Conservation (phyloP, 257 asterid genomes). For the Penstemon eatonii region DNA sequence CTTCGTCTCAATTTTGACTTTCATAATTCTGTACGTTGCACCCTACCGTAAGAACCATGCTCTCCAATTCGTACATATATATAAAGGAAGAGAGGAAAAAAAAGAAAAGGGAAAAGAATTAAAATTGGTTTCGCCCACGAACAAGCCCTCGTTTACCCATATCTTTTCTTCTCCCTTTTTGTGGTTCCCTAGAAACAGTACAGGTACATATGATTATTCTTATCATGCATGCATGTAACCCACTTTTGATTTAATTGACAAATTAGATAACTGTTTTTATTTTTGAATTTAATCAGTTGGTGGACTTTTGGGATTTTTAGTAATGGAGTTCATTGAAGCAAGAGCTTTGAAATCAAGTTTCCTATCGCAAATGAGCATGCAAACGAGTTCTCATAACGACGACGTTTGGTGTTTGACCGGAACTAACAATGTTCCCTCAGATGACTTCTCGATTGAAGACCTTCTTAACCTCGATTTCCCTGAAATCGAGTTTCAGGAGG, state of each 20-base stretch:
- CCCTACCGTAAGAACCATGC: no score
- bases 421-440: constrained; percentile 48
- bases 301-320: constrained; percentile 3
- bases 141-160: constrained; percentile 56
- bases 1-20: no score
- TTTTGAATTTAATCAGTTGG: constrained; percentile 8
- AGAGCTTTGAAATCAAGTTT: constrained; percentile 91
- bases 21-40: no score
- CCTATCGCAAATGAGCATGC: constrained; percentile 56
- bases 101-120: constrained; percentile 33
- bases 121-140: constrained; percentile 85
- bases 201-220: background rate
- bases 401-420: constrained; percentile 72
- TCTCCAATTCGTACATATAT: no score
- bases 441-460: constrained; percentile 95
- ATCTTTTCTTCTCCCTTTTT: constrained; percentile 25
- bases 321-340: constrained; percentile 86
- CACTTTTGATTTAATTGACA: no score
- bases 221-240: no score
- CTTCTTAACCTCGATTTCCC: constrained; percentile 91
- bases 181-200: constrained; percentile 11
- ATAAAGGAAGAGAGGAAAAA: no score
- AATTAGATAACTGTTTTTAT: no score
- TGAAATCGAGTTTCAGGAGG: constrained; percentile 61
- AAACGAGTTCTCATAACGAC: constrained; percentile 51